Evolutionary conservation across 768 basidiomycete genomes (phyloP).

Genomic region (Sarcodon aspratus): DNA sequence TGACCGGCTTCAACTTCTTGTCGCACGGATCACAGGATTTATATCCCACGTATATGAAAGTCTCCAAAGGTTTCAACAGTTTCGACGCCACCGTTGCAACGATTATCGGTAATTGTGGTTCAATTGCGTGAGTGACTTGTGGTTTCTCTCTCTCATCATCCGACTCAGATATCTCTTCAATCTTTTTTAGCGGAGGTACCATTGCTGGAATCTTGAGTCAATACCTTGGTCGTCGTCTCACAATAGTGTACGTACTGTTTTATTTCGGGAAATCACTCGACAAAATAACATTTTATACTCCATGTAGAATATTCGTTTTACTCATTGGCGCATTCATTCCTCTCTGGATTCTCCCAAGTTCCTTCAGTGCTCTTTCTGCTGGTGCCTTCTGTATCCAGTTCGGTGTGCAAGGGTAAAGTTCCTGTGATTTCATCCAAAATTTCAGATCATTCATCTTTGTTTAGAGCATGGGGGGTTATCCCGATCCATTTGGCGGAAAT

Average conservation of each 20-base stretch:
- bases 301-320: conserved; percentile 15
- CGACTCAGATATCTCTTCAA: not conserved
- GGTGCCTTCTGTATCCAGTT: conserved; percentile 37
- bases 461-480: conserved; percentile 12
- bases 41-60: conserved; percentile 29
- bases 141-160: conserved; percentile 7
- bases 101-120: conserved; percentile 27
- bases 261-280: no score
- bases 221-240: conserved; percentile 33
- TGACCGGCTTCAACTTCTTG: conserved; percentile 26
- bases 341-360: conserved; percentile 33
- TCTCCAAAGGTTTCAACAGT: conserved; percentile 20
- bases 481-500: conserved; percentile 37
- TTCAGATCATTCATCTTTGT: not conserved
- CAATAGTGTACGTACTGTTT: conserved; percentile 17
- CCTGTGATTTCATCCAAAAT: conserved; percentile 25
- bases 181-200: conserved; percentile 20
- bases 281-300: conserved; percentile 1
- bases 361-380: conserved; percentile 28
- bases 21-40: conserved; percentile 23
- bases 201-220: conserved; percentile 29
- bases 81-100: conserved; percentile 27
- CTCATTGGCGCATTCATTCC: conserved; percentile 21
- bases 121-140: conserved; percentile 13
- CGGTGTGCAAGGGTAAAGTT: conserved; percentile 30